These are phyloP conservation scores for Stephania japonica DNA, from an alignment of 164 flowering plant genomes.

Conservation along the genomic window DNA sequence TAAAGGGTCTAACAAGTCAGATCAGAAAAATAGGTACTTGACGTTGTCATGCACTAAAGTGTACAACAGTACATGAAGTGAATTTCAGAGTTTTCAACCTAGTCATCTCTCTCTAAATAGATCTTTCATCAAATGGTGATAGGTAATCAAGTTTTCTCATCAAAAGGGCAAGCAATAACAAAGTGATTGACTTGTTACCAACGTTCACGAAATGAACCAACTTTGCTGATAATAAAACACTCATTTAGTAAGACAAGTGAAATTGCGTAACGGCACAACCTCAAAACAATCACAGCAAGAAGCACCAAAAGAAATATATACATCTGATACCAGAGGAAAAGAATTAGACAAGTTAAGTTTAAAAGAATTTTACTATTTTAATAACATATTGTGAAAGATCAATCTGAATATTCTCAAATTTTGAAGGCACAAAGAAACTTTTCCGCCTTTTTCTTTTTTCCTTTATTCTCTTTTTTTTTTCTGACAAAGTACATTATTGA, in stretches of 20 bases:
- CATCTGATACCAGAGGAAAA: neutral
- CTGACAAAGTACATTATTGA: neutral
- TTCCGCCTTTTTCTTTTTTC: neutral
- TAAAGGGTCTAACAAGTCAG: no score
- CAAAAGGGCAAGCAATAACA: neutral
- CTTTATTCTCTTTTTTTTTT: neutral
- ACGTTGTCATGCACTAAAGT: no score
- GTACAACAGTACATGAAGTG: no score
- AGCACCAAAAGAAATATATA: neutral
- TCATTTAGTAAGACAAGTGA: no score
- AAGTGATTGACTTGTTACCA: neutral
- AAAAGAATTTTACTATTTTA: neutral
- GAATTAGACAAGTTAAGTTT: neutral
- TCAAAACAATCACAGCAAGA: neutral
- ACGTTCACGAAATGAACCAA: neutral
- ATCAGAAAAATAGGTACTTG: no score
- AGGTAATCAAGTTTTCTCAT: neutral
- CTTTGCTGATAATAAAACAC: neutral
- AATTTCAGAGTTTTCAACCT: no score
- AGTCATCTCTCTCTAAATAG: no score
- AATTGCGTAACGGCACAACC: neutral
- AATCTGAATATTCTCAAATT: neutral
- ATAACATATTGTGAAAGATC: neutral
- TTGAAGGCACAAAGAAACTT: neutral
- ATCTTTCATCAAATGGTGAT: neutral